phyloP scores from a whole-genome alignment of 805 yeast genomes.

The Wickerhamomyces bisporus region DNA sequence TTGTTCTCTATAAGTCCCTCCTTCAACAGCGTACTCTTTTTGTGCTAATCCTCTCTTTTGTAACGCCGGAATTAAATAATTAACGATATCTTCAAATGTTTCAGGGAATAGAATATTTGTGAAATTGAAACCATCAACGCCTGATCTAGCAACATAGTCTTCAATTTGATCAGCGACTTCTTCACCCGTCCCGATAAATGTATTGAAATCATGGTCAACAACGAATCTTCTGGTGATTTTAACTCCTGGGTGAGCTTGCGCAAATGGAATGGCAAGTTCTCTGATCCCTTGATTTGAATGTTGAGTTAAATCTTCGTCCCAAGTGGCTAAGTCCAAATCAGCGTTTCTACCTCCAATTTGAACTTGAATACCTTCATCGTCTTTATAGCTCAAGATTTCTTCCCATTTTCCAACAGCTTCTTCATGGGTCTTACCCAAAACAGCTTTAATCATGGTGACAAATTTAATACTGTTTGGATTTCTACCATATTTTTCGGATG shows the following conservation, averaged over 20 bases:
- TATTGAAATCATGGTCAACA: conserved; percentile 25
- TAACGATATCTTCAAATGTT: conserved; percentile 35
- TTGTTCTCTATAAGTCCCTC: conserved; percentile 32
- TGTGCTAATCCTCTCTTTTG: conserved; percentile 30
- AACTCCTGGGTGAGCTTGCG: conserved; percentile 14
- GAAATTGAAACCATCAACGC: conserved; percentile 40
- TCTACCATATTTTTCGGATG: conserved; percentile 26
- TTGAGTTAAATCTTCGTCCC: conserved; percentile 29
- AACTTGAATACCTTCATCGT: conserved; percentile 34
- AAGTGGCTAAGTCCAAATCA: conserved; percentile 32
- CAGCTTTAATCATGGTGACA: conserved; percentile 26
- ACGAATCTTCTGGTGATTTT: conserved; percentile 12
- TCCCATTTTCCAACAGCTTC: conserved; percentile 30
- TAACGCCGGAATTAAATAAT: conserved; percentile 32
- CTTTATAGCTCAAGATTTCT: conserved; percentile 26
- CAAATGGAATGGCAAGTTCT: conserved; percentile 24
- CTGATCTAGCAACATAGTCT: conserved; percentile 35
- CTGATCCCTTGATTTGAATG: conserved; percentile 21
- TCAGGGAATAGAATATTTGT: conserved; percentile 36
- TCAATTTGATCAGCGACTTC: conserved; percentile 37
- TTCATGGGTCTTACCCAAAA: conserved; percentile 33
- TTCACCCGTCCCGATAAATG: conserved; percentile 29
- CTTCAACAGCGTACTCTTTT: conserved; percentile 13
- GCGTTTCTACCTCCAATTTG: conserved; percentile 37
- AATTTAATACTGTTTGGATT: conserved; percentile 29